phyloP scores from a whole-genome alignment of 345 rosid species.

The Ailanthus altissimus region DNA sequence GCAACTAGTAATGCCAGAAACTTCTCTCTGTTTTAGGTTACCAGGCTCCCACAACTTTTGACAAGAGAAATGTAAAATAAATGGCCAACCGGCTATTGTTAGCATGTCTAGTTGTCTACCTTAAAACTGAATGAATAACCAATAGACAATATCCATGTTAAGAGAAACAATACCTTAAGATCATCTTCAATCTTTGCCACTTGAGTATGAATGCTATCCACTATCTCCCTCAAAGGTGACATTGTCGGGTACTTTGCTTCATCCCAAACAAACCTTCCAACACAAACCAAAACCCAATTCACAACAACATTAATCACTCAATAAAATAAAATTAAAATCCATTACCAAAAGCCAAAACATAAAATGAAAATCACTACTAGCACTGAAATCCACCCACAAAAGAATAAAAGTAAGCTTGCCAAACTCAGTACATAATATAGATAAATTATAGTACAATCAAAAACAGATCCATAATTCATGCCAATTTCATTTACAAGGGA shows the following conservation, averaged over 20 bases:
- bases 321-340: background rate
- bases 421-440: background rate
- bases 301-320: conserved; percentile 2
- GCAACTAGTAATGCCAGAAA: background rate
- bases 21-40: background rate
- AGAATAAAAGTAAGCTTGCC: background rate
- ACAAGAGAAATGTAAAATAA: background rate
- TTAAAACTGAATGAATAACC: background rate
- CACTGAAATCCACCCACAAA: background rate
- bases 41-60: background rate
- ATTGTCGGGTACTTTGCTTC: conserved; percentile 94
- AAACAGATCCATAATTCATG: background rate
- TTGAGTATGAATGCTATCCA: conserved; percentile 75
- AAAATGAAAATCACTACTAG: background rate
- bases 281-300: conserved; percentile 24
- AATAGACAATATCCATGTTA: too few relatives aligned
- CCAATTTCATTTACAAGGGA: background rate
- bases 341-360: background rate
- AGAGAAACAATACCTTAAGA: conserved; percentile 70
- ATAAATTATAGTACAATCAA: background rate
- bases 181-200: conserved; percentile 97
- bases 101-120: background rate
- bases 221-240: conserved; percentile 90
- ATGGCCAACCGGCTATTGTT: background rate
- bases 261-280: conserved; percentile 90